Percentiles rank a stretch among this genome's conserved stretches.
phyloP scores from a whole-genome alignment of 2,329 filamentous ascomycete genomes.

The Scytalidium lignicola region DNA sequence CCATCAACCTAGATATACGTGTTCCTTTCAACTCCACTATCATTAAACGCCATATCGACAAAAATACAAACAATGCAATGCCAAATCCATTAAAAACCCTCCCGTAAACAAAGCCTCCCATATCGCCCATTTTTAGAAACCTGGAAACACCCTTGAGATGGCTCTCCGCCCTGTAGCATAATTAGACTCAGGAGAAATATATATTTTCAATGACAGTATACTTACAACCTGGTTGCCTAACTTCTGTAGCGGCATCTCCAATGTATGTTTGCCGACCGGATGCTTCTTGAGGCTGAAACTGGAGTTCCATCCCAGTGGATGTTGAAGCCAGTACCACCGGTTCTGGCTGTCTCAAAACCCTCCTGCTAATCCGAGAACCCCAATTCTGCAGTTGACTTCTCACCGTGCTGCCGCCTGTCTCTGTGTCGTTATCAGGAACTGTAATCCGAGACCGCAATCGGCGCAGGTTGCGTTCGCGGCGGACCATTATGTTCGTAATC shows the following conservation, averaged over 20 bases:
- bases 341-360: slow-evolving; percentile 2
- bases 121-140: slow-evolving; percentile 13
- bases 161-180: slow-evolving; percentile 17
- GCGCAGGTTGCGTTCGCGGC: slow-evolving; percentile 67
- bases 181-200: not conserved
- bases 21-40: too few relatives aligned
- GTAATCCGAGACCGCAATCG: slow-evolving; percentile 28
- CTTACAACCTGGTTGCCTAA: slow-evolving; percentile 15
- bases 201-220: too few relatives aligned
- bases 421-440: slow-evolving; percentile 11
- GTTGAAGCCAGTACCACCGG: slow-evolving; percentile 3
- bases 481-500: slow-evolving; percentile 83
- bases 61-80: slow-evolving; percentile 7
- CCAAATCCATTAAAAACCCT: slow-evolving; percentile 9
- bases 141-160: slow-evolving; percentile 21
- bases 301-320: not conserved
- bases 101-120: not conserved
- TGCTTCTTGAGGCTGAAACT: slow-evolving; percentile 20
- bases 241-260: slow-evolving; percentile 18
- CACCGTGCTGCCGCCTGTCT: slow-evolving; percentile 2
- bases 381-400: slow-evolving; percentile 8
- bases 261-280: slow-evolving; percentile 15
- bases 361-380: slow-evolving; percentile 7
- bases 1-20: too few relatives aligned
- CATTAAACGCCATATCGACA: too few relatives aligned